Conservation (phyloP, 495 filamentous ascomycete species). For the Aspergillus saccharolyticus region DNA sequence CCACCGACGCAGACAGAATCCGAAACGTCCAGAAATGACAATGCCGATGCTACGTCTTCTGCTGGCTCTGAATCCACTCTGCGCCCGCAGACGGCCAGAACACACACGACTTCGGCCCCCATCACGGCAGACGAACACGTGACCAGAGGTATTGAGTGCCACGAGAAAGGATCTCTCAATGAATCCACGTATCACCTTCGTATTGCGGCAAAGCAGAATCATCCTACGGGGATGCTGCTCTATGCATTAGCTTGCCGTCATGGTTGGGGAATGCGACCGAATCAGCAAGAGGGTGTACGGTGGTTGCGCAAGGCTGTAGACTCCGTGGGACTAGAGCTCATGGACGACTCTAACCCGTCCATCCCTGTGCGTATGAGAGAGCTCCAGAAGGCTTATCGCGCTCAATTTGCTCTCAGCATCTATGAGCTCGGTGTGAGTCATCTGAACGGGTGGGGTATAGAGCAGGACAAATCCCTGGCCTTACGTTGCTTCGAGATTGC, state of each 20-base stretch:
- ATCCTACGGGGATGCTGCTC: constrained; percentile 90
- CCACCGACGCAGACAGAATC: constrained; percentile 13
- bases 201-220: constrained; percentile 75
- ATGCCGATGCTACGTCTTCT: constrained; percentile 51
- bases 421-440: constrained; percentile 97
- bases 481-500: constrained; percentile 95
- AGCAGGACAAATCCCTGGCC: constrained; percentile 83
- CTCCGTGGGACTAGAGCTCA: constrained; percentile 73
- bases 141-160: constrained; percentile 77
- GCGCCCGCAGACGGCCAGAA: constrained; percentile 49
- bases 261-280: constrained; percentile 94
- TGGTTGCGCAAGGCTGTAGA: constrained; percentile 91
- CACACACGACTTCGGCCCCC: constrained; percentile 40
- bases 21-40: constrained; percentile 23
- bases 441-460: constrained; percentile 96
- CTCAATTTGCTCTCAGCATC: constrained; percentile 89
- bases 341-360: constrained; percentile 63
- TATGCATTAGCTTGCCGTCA: constrained; percentile 96
- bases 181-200: constrained; percentile 96
- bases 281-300: constrained; percentile 79
- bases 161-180: constrained; percentile 77
- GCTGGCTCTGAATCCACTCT: constrained; percentile 64
- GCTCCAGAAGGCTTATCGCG: constrained; percentile 68
- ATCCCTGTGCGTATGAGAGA: constrained; percentile 62
- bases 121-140: constrained; percentile 83